Evolutionary conservation across 2,329 filamentous ascomycete genomes (phyloP), one percentile per base, ranked within the genome.

Genomic region (Epichloe festucae): DNA sequence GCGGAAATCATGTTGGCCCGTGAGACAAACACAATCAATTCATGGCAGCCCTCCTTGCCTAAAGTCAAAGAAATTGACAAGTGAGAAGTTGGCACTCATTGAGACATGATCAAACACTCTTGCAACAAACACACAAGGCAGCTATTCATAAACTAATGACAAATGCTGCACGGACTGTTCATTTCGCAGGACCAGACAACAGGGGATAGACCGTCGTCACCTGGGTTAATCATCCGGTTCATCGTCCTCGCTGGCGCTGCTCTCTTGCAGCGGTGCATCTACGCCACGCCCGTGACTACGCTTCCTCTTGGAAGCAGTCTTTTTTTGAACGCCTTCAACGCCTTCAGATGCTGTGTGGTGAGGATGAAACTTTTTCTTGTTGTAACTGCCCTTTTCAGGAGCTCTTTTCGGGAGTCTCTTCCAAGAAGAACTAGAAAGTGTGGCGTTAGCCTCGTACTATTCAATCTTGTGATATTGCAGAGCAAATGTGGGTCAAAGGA

Each of bases 391-490:
- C 76, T 79, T 75, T 88, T 80, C 73, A 77, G 71, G 71, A 74
- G 65, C 70, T 73, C 65, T 77, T 74, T 50, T 78, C 70, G 42
- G 67, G 63, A 53, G 65, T 65, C 64, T 96, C 90, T 69, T 97
- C 91, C 69, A 97, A 70, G 86, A 97, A 97, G 84, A 95, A 96
- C 84, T 88, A 53, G 14, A 23, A 40, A 15, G 11, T 42, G 23
- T 15, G 40, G 4, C 53, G 59, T 60, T 54, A 65, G 58, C n/a
- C 14, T n/a, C 15, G 43, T 15, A 45, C 17, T 19, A 31, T 39
- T 6, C 17, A 23, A 12, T 10, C 7, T 35, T 35, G n/a, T 31
- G 12, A 15, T 7, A 36, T 6, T 15, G 21, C 7, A 31, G 47
- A n/a, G 8, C 17, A 35, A 14, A 36, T 19, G 27, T 11, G 23